These are phyloP conservation scores for Gentiana macrophylla DNA, from an alignment of 257 asterid species.

Conservation along the genomic window DNA sequence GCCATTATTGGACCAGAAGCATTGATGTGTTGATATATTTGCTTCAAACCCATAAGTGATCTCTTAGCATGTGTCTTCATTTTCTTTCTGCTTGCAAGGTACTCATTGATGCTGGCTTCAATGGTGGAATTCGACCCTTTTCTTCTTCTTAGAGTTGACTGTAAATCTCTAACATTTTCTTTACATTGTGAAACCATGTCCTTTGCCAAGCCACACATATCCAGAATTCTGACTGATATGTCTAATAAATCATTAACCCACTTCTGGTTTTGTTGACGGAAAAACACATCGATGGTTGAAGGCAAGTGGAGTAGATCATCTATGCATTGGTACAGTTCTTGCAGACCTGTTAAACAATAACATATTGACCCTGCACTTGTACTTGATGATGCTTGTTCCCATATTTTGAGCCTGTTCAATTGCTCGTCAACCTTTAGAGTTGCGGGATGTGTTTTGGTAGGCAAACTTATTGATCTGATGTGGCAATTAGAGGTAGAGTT, in stretches of 20 bases:
- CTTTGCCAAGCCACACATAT: conserved; percentile 17
- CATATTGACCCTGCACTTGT: conserved; percentile 10
- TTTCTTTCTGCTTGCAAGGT: conserved; percentile 11
- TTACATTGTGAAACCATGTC: conserved; percentile 11
- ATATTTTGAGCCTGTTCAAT: conserved; percentile 3
- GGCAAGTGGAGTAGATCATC: conserved; percentile 26
- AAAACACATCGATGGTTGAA: conserved; percentile 13
- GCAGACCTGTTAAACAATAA: conserved; percentile 11
- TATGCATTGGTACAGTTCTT: conserved; percentile 10
- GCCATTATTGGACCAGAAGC: neutral
- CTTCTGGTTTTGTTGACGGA: conserved; percentile 11
- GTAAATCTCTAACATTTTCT: conserved; percentile 19
- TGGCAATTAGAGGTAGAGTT: conserved; percentile 6
- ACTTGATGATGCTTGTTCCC: too few relatives aligned
- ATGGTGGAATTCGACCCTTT: conserved; percentile 5
- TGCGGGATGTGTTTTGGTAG: conserved; percentile 27
- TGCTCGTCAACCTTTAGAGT: conserved; percentile 18
- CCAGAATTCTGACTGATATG: conserved; percentile 18
- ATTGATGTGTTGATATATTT: too few relatives aligned
- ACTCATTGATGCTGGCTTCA: conserved; percentile 11
- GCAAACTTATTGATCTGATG: conserved; percentile 27
- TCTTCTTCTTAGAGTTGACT: conserved; percentile 18
- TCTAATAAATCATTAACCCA: conserved; percentile 19
- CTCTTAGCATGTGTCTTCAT: conserved; percentile 4
- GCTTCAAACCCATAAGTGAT: too few relatives aligned